Evolutionary conservation across 441 rosid genomes (phyloP).

Genomic region (Manihot esculenta): DNA sequence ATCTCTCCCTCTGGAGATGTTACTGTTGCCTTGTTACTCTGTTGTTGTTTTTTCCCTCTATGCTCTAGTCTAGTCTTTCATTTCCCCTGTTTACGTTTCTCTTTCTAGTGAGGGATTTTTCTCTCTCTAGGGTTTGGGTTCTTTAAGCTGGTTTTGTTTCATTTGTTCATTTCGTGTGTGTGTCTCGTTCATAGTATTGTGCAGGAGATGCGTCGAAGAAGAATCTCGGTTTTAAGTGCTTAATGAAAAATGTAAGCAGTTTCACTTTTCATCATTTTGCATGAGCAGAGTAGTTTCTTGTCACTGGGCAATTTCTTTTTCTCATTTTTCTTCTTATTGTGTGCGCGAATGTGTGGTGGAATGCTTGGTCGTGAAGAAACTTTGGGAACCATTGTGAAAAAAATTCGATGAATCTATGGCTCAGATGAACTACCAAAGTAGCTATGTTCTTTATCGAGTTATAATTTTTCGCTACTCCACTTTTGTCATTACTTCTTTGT

Average conservation of each 20-base stretch:
- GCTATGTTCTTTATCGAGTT: neutral
- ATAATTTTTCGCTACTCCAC: neutral
- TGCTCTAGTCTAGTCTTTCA: neutral
- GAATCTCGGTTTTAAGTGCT: constrained; percentile 23
- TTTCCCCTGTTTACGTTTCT: constrained; percentile 1
- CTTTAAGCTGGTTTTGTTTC: constrained; percentile 18
- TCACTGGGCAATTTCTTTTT: neutral
- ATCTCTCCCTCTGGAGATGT: constrained; percentile 26
- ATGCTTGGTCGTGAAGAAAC: neutral
- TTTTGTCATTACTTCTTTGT: neutral
- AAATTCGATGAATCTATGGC: neutral
- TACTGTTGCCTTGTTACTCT: constrained; percentile 19
- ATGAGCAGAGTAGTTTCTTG: neutral
- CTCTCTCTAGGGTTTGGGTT: constrained; percentile 2
- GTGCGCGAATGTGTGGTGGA: no score
- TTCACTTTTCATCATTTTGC: neutral
- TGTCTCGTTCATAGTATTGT: constrained; percentile 7
- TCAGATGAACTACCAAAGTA: no score
- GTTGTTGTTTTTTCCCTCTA: neutral
- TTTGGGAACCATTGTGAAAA: no score
- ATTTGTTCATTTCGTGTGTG: neutral
- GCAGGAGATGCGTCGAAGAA: constrained; percentile 31
- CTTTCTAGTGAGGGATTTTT: neutral
- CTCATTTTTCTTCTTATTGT: no score
- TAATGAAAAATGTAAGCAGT: constrained; percentile 40